Base-by-base conservation (phyloP, 345 rosid species). In the Noccaea caerulescens region DNA sequence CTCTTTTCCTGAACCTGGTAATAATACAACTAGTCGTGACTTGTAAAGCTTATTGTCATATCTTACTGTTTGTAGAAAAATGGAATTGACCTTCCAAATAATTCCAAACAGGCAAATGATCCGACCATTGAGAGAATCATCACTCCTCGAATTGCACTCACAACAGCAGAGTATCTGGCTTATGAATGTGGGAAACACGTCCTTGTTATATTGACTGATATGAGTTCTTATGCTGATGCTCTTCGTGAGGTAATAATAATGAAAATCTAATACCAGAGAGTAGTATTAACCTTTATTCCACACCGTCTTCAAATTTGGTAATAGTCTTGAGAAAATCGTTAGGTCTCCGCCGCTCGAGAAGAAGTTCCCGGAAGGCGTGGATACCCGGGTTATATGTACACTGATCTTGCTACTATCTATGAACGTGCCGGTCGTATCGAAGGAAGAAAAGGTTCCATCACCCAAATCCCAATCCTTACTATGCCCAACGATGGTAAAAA, bases 321-420 rank as follows among this genome's bases (percentile, higher is more conserved):
- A 16, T 13, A 32, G 7, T n/a, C n/a, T 13, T 3, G 66, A 56
- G 38, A 45, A 63, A 42, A 9, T 84, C 63, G 1, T 27, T 85
- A 94, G 99, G 98, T 94, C 30, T 94, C 98, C 49, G 99, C 99
- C 82, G 98, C 99, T 14, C 80, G 99, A 69, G 99, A 94, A 66
- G 99, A 92, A 86, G 99, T 94, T 4, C 99, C 99, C 6, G 99
- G 99, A 78, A 87, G 99, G 77, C 97, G 98, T 84, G 99, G 97
- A 73, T 94, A 94, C 84, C 99, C 98, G 2, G 99, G 99, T 33
- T 94, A 94, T 68, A 94, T 94, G 99, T 94, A 94, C 69, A 94
- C 99, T 23, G 99, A 94, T 90, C 88, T 94, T 84, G 98, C 98
- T 60, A 88, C 93, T 58, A 94, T 94, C n/a, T 94, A 94, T 61